phyloP scores from a whole-genome alignment of 2,329 filamentous ascomycete species.

The Aureobasidium musti region DNA sequence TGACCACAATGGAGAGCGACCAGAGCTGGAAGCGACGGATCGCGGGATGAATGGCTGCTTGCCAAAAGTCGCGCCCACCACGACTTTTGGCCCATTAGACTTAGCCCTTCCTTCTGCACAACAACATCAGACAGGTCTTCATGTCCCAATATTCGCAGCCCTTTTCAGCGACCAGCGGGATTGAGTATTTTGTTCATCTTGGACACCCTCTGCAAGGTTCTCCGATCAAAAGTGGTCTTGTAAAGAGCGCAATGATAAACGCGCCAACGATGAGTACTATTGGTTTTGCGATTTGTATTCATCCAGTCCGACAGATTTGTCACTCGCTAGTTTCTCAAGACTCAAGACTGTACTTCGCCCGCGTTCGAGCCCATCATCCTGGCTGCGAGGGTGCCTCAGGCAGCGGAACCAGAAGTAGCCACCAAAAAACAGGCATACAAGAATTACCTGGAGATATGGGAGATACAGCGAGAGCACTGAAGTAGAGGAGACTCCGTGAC shows the following conservation, averaged over 20 bases:
- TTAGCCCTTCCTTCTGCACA: background rate
- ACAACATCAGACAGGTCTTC: too few relatives aligned
- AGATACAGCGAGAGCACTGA: background rate
- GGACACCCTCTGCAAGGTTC: too few relatives aligned
- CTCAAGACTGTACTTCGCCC: background rate
- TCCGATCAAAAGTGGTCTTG: too few relatives aligned
- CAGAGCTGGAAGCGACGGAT: background rate
- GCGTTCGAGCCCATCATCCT: background rate
- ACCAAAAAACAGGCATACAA: background rate
- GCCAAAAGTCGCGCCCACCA: background rate
- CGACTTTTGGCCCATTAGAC: background rate
- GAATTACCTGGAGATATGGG: background rate
- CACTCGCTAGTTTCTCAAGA: background rate
- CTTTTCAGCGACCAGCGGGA: too few relatives aligned
- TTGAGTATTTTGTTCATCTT: too few relatives aligned
- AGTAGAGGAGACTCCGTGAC: background rate
- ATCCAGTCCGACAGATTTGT: background rate
- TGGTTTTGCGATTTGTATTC: background rate
- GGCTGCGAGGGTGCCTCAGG: background rate
- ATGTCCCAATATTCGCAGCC: too few relatives aligned
- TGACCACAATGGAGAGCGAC: background rate
- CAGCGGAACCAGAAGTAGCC: conserved; percentile 2
- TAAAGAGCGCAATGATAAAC: too few relatives aligned
- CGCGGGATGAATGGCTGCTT: background rate
- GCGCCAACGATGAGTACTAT: too few relatives aligned